phyloP scores from a whole-genome alignment of 371 early-diverging fungal genomes.

The Syncephalastrum contaminatum region DNA sequence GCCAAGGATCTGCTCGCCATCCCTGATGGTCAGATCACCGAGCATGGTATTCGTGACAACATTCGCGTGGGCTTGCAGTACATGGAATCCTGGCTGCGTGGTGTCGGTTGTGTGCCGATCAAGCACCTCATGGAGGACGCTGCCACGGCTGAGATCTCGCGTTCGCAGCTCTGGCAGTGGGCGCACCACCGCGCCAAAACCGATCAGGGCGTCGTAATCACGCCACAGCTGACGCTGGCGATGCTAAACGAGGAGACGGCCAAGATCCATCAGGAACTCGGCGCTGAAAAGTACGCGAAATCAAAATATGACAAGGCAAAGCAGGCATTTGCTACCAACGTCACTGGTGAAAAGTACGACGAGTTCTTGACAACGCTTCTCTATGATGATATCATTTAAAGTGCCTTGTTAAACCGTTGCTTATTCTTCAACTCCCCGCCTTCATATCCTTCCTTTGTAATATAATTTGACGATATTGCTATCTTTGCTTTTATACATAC shows the following conservation, averaged over 20 bases:
- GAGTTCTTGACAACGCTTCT: conserved; percentile 90
- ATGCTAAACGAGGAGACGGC: conserved; percentile 80
- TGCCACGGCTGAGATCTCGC: conserved; percentile 95
- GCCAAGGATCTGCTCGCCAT: conserved; percentile 80
- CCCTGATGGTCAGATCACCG: conserved; percentile 74
- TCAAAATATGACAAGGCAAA: conserved; percentile 77
- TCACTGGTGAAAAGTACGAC: conserved; percentile 78
- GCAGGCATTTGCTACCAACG: conserved; percentile 73
- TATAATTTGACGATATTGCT: too few species aligned
- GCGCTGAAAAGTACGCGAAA: conserved; percentile 50
- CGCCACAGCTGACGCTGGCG: conserved; percentile 62
- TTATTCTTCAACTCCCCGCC: too few species aligned
- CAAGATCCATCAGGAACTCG: conserved; percentile 57
- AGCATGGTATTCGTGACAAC: conserved; percentile 83
- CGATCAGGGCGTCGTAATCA: conserved; percentile 69
- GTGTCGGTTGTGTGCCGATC: conserved; percentile 91
- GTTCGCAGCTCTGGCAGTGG: conserved; percentile 95
- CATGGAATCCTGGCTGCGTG: conserved; percentile 92
- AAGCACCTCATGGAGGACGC: conserved; percentile 97
- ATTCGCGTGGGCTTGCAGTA: conserved; percentile 83
- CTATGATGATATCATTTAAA: conserved; percentile 70
- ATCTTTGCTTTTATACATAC: too few species aligned
- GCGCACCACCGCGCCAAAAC: conserved; percentile 78
- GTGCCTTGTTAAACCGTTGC: too few species aligned
- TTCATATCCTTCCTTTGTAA: too few species aligned